A percentile compares a stretch with the other conserved stretches of the same genome.
These are phyloP conservation scores for Hanseniaspora thailandica DNA, from an alignment of 805 yeast genomes.

Conservation along the genomic window DNA sequence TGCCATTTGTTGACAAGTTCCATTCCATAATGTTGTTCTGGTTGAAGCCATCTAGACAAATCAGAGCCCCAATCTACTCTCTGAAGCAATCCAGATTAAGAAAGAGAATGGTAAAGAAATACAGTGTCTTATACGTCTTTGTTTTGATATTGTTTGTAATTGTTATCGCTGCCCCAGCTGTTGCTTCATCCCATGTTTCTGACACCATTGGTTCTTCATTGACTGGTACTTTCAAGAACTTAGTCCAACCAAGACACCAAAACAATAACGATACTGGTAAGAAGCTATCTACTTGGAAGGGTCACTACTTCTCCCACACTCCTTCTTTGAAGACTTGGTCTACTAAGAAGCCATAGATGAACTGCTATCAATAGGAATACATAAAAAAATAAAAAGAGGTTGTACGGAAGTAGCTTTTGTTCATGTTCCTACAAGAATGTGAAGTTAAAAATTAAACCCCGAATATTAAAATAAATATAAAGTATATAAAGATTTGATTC, in stretches of 20 bases:
- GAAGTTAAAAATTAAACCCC: not conserved
- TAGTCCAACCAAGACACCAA: slow-evolving; percentile 81
- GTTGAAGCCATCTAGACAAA: slow-evolving; percentile 94
- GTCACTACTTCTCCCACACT: slow-evolving; percentile 41
- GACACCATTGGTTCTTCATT: slow-evolving; percentile 25
- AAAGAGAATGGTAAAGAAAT: slow-evolving; percentile 93
- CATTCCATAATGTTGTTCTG: slow-evolving; percentile 97
- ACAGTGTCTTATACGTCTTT: slow-evolving; percentile 66
- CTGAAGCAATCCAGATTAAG: slow-evolving; percentile 91
- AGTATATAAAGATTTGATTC: not conserved
- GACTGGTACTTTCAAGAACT: slow-evolving; percentile 44
- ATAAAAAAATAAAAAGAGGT: not conserved
- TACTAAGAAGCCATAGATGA: slow-evolving; percentile 35
- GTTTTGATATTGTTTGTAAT: slow-evolving; percentile 60
- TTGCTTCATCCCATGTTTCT: slow-evolving; percentile 48
- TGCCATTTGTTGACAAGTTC: slow-evolving; percentile 92
- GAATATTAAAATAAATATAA: too few relatives aligned
- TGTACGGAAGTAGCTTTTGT: not conserved
- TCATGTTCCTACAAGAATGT: not conserved
- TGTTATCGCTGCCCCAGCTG: slow-evolving; percentile 84
- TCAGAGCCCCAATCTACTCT: slow-evolving; percentile 95
- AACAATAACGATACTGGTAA: slow-evolving; percentile 74
- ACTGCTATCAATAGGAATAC: not conserved
- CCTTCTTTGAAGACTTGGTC: slow-evolving; percentile 38
- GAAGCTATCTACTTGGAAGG: slow-evolving; percentile 26